phyloP scores from a whole-genome alignment of 768 basidiomycete species.

The Suillus subluteus region DNA sequence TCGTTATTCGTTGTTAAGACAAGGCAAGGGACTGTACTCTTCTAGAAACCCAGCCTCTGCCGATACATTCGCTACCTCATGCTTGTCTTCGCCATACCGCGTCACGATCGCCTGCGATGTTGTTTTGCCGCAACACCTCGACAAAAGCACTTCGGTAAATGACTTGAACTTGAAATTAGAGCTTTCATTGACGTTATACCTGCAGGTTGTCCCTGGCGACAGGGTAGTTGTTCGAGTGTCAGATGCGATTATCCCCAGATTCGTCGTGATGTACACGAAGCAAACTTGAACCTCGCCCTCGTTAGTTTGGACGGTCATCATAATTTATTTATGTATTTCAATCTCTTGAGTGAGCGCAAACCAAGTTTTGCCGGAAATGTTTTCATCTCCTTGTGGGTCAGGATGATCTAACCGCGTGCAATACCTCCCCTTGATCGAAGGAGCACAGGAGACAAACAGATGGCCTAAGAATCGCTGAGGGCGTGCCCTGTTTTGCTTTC shows the following conservation, averaged over 20 bases:
- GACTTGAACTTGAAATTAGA: slow-evolving; percentile 1
- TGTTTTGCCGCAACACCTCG: slow-evolving; percentile 38
- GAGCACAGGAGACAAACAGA: background rate
- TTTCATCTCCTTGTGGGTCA: background rate
- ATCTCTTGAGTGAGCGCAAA: background rate
- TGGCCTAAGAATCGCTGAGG: background rate
- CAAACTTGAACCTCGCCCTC: slow-evolving; percentile 22
- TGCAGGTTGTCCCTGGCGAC: slow-evolving; percentile 49
- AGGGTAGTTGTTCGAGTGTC: slow-evolving; percentile 55
- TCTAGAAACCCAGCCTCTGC: slow-evolving; percentile 61
- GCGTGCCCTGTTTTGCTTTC: background rate
- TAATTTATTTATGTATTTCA: background rate
- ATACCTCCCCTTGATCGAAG: background rate
- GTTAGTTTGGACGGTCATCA: background rate
- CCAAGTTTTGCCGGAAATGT: background rate
- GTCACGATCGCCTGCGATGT: slow-evolving; percentile 66
- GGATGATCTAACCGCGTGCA: background rate
- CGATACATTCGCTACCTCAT: slow-evolving; percentile 66
- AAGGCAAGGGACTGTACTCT: slow-evolving; percentile 66
- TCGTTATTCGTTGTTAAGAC: slow-evolving; percentile 37
- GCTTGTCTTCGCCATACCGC: slow-evolving; percentile 66
- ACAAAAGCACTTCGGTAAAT: slow-evolving; percentile 29
- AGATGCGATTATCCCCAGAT: slow-evolving; percentile 61
- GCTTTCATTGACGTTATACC: slow-evolving; percentile 31
- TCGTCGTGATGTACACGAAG: slow-evolving; percentile 60